Base-by-base conservation (phyloP, 1,284 basidiomycete genomes). In the Amylostereum areolatum region DNA sequence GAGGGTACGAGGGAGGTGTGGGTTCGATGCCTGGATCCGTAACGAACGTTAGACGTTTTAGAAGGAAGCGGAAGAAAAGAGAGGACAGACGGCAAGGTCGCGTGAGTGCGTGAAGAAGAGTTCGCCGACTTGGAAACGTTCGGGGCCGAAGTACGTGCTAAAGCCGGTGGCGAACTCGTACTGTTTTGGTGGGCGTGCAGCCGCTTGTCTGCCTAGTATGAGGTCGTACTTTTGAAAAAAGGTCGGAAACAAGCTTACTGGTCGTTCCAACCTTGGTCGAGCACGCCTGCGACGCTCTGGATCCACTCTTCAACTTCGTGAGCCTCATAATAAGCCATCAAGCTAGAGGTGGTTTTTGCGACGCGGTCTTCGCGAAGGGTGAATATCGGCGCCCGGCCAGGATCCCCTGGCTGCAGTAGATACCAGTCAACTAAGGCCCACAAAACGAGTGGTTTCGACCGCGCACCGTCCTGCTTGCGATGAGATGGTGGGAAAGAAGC, bases 161-260 rank as follows among this genome's bases (percentile, higher is more conserved):
- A 86, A 97, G 2, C 97, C 97, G 43, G 92, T 92, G 0, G 97
- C 92, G 73, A 99, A 98, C 70, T 99, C 97, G 71, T 95, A 99
- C 59, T 78, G 86, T 59, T 75, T 78, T 42, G 70, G 64, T 24
- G 75, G 76, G 42, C 79, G 76, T 49, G 72, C 66, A 12, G 74
- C 70, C 49, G 81, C 79, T 49, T 67, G 67, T 57, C 84, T 85
- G 53, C 1, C 52, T 31, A 47, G 18, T 1, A 12, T 18, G 36
- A 25, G n/a, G 18, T 2, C 11, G 30, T 39, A 28, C n/a, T 7
- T 29, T 25, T 6, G n/a, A 33, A 5, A 29, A 12, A 24, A 27
- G 40, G 7, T 29, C 24, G 27, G 31, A 34, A 32, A 25, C 18
- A 37, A 35, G 60, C 81, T 60, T 55, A 90, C 86, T 89, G 81